These are phyloP conservation scores for Remersonia thermophila DNA, from an alignment of 2,329 filamentous ascomycete genomes.

Conservation along the genomic window DNA sequence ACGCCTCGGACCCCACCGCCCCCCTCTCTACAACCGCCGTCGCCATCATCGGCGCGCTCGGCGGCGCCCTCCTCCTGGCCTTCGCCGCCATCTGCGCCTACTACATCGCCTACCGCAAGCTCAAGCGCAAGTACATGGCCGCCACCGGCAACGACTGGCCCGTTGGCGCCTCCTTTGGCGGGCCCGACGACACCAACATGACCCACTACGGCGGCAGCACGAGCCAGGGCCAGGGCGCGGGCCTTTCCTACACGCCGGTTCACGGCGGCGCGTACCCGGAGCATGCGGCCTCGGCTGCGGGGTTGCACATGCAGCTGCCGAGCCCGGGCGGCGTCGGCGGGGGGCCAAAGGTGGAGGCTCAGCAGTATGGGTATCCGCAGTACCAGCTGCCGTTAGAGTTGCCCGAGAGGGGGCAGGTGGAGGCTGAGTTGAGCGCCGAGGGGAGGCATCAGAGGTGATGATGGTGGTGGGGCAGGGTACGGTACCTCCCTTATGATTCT, in stretches of 20 bases:
- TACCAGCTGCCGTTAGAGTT: background rate
- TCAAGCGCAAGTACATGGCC: background rate
- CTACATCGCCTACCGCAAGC: background rate
- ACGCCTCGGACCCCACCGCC: no score
- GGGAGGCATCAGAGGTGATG: background rate
- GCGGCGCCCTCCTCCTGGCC: slow-evolving; percentile 1
- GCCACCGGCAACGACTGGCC: background rate
- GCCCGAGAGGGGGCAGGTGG: background rate
- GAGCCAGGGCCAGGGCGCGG: background rate
- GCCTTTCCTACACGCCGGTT: no score
- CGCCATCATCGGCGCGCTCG: slow-evolving; percentile 1
- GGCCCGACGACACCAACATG: background rate
- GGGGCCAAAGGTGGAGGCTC: background rate
- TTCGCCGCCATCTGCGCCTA: background rate
- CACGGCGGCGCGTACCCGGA: no score
- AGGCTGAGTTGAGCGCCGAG: slow-evolving; percentile 1
- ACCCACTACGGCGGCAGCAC: background rate
- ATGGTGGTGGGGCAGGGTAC: background rate
- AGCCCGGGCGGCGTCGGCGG: no score
- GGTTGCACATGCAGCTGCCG: no score
- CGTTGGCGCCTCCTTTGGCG: background rate
- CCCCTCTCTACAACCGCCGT: slow-evolving; percentile 1
- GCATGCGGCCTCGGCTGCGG: no score
- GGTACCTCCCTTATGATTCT: no score
- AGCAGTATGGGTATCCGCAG: no score